Base-by-base conservation (phyloP, 73 alveolate genomes). In the Effrenium voratum region DNA sequence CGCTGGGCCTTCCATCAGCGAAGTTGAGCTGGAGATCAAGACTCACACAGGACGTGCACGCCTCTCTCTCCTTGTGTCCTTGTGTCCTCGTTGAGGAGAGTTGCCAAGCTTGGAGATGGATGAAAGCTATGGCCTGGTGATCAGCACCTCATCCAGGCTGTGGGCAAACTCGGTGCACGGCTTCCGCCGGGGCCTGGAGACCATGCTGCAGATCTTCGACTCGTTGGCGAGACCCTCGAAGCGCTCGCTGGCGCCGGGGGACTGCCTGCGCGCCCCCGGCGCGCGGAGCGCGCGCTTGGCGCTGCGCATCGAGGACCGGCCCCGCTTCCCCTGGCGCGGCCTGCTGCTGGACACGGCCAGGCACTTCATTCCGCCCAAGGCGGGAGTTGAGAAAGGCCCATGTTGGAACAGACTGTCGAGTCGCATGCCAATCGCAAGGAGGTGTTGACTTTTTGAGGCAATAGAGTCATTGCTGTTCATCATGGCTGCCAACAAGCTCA, bases 291-390 rank as follows among this genome's bases (percentile, higher is more conserved):
- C n/a, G n/a, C n/a, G n/a, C n/a, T 16, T 68, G 44, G 57, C 82
- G 16, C 59, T 90, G 55, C 68, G 80, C 22, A 90, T 90, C 76
- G 44, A 70, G 41, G 97, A 90, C 34, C 38, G 26, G 2, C 88
- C 97, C 10, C 82, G 66, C 32, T 90, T 90, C 38, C 36, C 52
- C 0, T 90, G 97, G 97, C 70, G 97, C 32, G 97, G 97, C 41
- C n/a, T 90, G 76, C 60, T 90, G 76, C 41, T 90, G 97, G 97
- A 90, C 75, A 68, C 97, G 2, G 97, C 97, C 1, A 72, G 97
- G 16, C 97, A 90, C 49, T 90, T 90, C 57, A 76, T 70, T 22
- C 88, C 97, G 19, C 30, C n/a, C 44, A 24, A 90, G 97, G 97
- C 97, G 5, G 52, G 59, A 36, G 47, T 24, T 52, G 2, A 0